phyloP scores from a whole-genome alignment of 106 monocot genomes.

The Gastrodia elata region DNA sequence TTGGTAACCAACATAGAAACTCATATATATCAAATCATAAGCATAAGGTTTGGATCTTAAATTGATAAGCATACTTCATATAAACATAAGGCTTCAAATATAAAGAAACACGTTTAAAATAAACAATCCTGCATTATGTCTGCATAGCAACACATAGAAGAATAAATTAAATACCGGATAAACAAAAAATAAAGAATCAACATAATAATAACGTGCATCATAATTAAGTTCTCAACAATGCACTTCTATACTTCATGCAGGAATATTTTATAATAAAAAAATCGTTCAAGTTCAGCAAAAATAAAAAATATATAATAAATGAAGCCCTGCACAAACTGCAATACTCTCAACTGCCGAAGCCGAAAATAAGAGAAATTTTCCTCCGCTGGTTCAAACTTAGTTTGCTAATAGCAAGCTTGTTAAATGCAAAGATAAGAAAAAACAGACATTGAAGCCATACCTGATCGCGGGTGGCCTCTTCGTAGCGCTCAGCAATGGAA shows the following conservation, averaged over 20 bases:
- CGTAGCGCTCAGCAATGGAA: conserved; percentile 15
- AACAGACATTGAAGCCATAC: not conserved
- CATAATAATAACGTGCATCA: not conserved
- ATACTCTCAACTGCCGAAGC: not conserved
- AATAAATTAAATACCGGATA: not conserved
- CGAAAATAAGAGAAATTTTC: not conserved
- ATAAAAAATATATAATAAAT: no score
- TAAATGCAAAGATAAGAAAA: not conserved
- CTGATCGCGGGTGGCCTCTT: conserved; percentile 20
- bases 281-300: not conserved
- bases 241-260: not conserved
- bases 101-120: not conserved
- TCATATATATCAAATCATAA: no score
- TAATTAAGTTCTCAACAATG: not conserved
- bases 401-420: not conserved
- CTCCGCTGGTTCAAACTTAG: not conserved
- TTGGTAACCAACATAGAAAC: no score
- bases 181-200: not conserved
- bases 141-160: not conserved
- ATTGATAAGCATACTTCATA: not conserved
- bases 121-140: not conserved
- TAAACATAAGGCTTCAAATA: not conserved
- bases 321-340: not conserved
- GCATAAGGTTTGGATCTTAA: not conserved
- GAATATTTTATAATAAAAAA: not conserved